phyloP scores from a whole-genome alignment of 257 asterid genomes.

The Verbena officinalis region DNA sequence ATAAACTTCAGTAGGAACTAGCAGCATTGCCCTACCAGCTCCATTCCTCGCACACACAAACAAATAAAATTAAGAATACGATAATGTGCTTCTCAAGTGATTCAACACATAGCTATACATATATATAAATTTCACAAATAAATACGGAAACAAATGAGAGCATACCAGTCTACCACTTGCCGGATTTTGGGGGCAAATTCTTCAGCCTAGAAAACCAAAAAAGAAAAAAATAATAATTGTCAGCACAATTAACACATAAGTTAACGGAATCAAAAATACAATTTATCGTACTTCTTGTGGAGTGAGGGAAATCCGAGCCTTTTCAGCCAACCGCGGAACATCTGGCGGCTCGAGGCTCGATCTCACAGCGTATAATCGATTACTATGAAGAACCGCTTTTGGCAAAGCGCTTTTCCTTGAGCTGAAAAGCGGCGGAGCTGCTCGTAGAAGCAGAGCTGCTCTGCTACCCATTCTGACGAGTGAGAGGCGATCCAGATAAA shows the following conservation, averaged over 20 bases:
- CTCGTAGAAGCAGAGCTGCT: slow-evolving; percentile 43
- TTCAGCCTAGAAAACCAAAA: slow-evolving; percentile 41
- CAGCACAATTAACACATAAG: background rate
- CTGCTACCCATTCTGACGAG: slow-evolving; percentile 39
- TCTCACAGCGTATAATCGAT: slow-evolving; percentile 39
- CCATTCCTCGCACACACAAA: too few species aligned
- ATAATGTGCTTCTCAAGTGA: background rate
- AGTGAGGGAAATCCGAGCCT: slow-evolving; percentile 72
- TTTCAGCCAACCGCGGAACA: slow-evolving; percentile 69
- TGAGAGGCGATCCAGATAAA: background rate
- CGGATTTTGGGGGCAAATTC: slow-evolving; percentile 64
- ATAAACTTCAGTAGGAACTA: too few species aligned
- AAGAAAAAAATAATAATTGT: background rate
- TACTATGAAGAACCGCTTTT: background rate
- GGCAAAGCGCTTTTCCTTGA: slow-evolving; percentile 19
- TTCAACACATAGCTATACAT: background rate
- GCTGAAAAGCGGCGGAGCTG: slow-evolving; percentile 23
- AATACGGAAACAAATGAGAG: background rate
- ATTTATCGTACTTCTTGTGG: slow-evolving; percentile 40
- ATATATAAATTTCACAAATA: background rate
- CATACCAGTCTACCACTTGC: slow-evolving; percentile 65
- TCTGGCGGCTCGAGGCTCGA: slow-evolving; percentile 71
- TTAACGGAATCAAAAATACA: background rate
- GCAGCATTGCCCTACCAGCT: too few species aligned
- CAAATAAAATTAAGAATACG: background rate